Evolutionary conservation across 2,329 filamentous ascomycete species (phyloP), one percentile per base, ranked within the genome.

Genomic region (Aspergillus cejpii): DNA sequence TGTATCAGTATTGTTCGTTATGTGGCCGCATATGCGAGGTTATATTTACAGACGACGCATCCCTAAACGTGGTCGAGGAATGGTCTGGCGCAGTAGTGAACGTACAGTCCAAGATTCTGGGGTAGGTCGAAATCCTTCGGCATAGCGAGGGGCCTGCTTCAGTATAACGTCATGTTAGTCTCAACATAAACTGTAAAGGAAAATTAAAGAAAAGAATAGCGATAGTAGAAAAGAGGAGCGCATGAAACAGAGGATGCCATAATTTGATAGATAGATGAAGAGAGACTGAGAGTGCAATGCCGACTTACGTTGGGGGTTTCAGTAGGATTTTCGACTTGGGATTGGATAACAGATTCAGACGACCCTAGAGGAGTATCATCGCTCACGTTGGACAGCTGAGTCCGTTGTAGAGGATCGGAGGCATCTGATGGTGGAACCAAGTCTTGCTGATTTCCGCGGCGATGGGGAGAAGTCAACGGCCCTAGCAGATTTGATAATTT

Each of bases 41-140:
- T 21, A 51, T 53, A 56, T 50, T 54, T 50, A 58, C 56, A 49
- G 46, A 38, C 39, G 44, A 49, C 51, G 48, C 56, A 58, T 58
- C 37, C 56, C 54, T 53, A 48, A 47, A 37, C 41, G 44, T 43
- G 33, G 43, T 39, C 45, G 45, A 43, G 53, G 45, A 48, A 49
- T 38, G 40, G 48, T 44, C 44, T 51, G 47, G 42, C 44, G 51
- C 36, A 47, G 41, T 50, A 44, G 27, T 51, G 48, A 43, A 48
- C 53, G 51, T 54, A 56, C 45, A 48, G 44, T 34, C 50, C 47
- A 47, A 42, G 37, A 24, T 42, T 40, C 29, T 39, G 37, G 39
- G 28, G 36, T 21, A 31, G 36, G 36, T 48, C 39, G 41, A 36
- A 41, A 41, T 49, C 41, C 40, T 47, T 50, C 48, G 45, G 51